Percentiles rank a stretch among this genome's conserved stretches.
These are phyloP conservation scores for Agastache rugosa DNA, from an alignment of 257 asterid species.

Conservation along the genomic window DNA sequence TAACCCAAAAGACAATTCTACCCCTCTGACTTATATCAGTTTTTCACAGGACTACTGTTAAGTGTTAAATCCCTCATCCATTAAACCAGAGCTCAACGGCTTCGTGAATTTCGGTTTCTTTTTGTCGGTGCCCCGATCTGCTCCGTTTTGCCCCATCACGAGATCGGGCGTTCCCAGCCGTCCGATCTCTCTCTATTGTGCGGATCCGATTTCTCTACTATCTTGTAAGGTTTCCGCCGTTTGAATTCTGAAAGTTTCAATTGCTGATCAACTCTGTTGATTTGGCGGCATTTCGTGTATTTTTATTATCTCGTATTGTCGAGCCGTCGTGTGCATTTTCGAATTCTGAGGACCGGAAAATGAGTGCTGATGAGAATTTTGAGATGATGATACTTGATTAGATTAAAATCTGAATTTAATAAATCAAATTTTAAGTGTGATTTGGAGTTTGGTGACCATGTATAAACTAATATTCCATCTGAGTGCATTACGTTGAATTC, in stretches of 20 bases:
- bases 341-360: background rate
- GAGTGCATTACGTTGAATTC: constrained; percentile 9
- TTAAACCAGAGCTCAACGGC: constrained; percentile 38
- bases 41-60: constrained; percentile 2
- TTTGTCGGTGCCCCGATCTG: constrained; percentile 41
- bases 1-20: background rate
- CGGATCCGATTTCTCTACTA: constrained; percentile 44
- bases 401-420: background rate
- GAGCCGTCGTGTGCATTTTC: constrained; percentile 5
- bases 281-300: constrained; percentile 14
- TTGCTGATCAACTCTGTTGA: constrained; percentile 31
- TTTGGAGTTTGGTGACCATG: constrained; percentile 3
- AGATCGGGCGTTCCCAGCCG: constrained; percentile 52
- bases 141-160: constrained; percentile 28
- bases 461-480: background rate
- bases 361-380: constrained; percentile 25
- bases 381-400: constrained; percentile 9
- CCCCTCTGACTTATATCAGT: constrained; percentile 33
- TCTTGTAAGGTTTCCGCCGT: constrained; percentile 35
- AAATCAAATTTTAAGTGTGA: constrained; percentile 3
- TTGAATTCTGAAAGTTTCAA: constrained; percentile 5
- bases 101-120: constrained; percentile 31
- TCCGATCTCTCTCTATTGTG: constrained; percentile 50
- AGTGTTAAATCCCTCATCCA: constrained; percentile 30
- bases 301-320: background rate